A percentile compares a stretch with the other conserved stretches of the same genome.
phyloP scores from a whole-genome alignment of 805 yeast genomes.

The Alloascoidea hylecoeti region DNA sequence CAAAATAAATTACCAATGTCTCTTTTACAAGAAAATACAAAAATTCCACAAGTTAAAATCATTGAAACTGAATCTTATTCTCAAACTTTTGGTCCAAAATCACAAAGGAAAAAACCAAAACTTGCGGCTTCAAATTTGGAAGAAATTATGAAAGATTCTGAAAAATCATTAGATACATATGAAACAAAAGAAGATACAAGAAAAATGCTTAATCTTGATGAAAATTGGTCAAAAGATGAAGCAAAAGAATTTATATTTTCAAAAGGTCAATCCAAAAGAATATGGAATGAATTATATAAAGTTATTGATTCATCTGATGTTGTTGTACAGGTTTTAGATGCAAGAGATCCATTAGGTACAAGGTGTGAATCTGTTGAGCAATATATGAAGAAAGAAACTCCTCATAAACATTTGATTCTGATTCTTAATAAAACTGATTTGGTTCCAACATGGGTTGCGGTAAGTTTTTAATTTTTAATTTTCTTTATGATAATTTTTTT shows the following conservation, averaged over 20 bases:
- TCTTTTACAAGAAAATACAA: slow-evolving; percentile 65
- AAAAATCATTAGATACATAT: slow-evolving; percentile 38
- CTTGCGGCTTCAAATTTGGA: slow-evolving; percentile 64
- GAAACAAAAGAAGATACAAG: slow-evolving; percentile 53
- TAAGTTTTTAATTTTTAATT: slow-evolving; percentile 35
- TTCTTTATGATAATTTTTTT: slow-evolving; percentile 6
- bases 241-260: slow-evolving; percentile 93
- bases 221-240: slow-evolving; percentile 50
- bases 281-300: slow-evolving; percentile 95
- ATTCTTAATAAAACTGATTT: slow-evolving; percentile 95
- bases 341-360: slow-evolving; percentile 95
- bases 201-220: slow-evolving; percentile 9
- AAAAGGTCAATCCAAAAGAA: slow-evolving; percentile 96
- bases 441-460: slow-evolving; percentile 99
- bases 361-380: slow-evolving; percentile 89
- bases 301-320: slow-evolving; percentile 97
- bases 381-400: slow-evolving; percentile 83
- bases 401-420: slow-evolving; percentile 91
- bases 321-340: slow-evolving; percentile 91
- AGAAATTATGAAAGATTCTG: slow-evolving; percentile 54
- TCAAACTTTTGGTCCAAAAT: slow-evolving; percentile 85
- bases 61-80: slow-evolving; percentile 79
- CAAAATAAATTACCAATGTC: slow-evolving; percentile 96
- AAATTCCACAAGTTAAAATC: slow-evolving; percentile 66
- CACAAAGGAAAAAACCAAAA: slow-evolving; percentile 86